Base-by-base conservation (phyloP, 345 rosid species). In the Arabidopsis suecica region DNA sequence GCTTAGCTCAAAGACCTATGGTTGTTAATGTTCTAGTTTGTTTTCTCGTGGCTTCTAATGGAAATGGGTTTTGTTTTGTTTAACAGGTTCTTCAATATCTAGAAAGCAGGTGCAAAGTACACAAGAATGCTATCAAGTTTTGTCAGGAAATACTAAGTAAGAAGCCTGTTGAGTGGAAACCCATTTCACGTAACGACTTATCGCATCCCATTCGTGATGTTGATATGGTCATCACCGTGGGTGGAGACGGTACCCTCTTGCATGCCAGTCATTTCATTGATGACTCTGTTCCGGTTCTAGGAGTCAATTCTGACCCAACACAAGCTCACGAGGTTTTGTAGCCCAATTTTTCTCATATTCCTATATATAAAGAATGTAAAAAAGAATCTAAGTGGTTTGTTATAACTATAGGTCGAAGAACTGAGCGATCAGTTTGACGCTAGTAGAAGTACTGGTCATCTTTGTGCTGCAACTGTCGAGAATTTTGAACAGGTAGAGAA, bases 241-340 rank as follows among this genome's bases (percentile, higher is more conserved):
- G 98, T 67, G 98, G 98, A 34, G 97, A 94, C 60, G 98, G 98
- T 38, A 92, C 98, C 9, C 97, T 94, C 34, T 79, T 94, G 87
- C 97, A 89, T 68, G 97, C 98, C 37, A 86, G 97, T 69, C 98
- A 94, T 84, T 89, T 87, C 59, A 69, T 94, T 53, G 92, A 90
- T 80, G 91, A 86, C 58, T 83, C 91, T 16, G 75, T 85, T 75
- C 97, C 96, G 4, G 85, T 90, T 78, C 73, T 90, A 1, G 98
- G 97, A 38, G 93, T 92, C 50, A 95, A 92, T 78, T 95, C 99
- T 62, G 97, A 94, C 58, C 99, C 99, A 40, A 95, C 97, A 5
- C 82, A 79, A 75, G 72, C 84, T 65, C 82, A 88, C 37, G 99
- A 95, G 91, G 97, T 91, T 61, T 28, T 55, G 51, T 71, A 6